Percentiles rank a stretch among this genome's conserved stretches.
Conservation (phyloP, 371 early-diverging fungal genomes). For the Mucor irregularis region DNA sequence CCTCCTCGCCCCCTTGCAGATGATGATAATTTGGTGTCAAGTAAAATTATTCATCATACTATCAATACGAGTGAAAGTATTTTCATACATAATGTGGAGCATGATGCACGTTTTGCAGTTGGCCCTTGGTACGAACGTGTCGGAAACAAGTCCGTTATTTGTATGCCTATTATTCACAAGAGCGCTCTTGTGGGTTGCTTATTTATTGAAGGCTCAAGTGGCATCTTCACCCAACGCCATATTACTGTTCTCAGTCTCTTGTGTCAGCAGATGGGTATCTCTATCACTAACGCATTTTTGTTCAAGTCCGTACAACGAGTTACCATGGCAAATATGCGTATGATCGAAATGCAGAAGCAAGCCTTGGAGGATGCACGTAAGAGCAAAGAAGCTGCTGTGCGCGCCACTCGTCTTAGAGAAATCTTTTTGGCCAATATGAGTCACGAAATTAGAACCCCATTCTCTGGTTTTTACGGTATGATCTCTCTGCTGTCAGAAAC, state of each 20-base stretch:
- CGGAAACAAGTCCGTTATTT: constrained; percentile 55
- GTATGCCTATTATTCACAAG: constrained; percentile 59
- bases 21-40: constrained; percentile 35
- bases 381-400: constrained; percentile 50
- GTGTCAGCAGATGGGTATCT: constrained; percentile 63
- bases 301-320: constrained; percentile 49
- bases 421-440: constrained; percentile 66
- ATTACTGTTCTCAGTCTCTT: constrained; percentile 56
- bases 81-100: constrained; percentile 39
- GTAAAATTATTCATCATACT: constrained; percentile 42
- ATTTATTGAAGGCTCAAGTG: constrained; percentile 56
- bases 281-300: constrained; percentile 56
- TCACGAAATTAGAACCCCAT: constrained; percentile 56
- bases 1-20: constrained; percentile 36
- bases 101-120: constrained; percentile 43
- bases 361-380: constrained; percentile 43
- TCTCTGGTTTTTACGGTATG: constrained; percentile 64
- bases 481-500: constrained; percentile 58
- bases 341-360: constrained; percentile 51
- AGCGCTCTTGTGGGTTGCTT: constrained; percentile 50
- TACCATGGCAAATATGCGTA: constrained; percentile 41
- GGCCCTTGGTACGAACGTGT: constrained; percentile 48
- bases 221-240: constrained; percentile 58
- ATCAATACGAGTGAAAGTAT: constrained; percentile 44
- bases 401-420: constrained; percentile 45